Base-by-base conservation (phyloP, 495 filamentous ascomycete genomes). In the Chaetomium tenue region DNA sequence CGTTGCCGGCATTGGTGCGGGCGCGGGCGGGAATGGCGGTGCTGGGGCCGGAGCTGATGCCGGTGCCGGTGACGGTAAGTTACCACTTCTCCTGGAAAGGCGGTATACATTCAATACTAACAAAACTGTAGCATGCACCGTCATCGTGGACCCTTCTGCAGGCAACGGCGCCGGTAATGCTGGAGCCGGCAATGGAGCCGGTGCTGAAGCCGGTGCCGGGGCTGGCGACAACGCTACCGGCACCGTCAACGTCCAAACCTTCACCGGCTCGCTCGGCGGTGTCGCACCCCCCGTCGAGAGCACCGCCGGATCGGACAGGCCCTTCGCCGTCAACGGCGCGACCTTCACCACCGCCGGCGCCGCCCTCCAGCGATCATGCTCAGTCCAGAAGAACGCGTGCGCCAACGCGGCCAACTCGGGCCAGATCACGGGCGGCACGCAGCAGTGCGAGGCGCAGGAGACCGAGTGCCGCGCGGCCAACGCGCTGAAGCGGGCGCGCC, bases 331-430 rank as follows among this genome's bases (percentile, higher is more conserved):
- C 46, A 82, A 84, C 70, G 84, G 83, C 30, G 69, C 66, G 58
- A 81, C 79, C 15, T 87, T 87, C 71, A 72, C 77, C 15, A 81
- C 80, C 67, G 51, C 64, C n/a, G 79, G 72, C 44, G 83, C 81
- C 13, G 83, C 83, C 25, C 70, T 83, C 61, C 75, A 79, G 73
- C 78, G 83, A 20, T 83, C 80, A 1, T 86, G 82, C 74, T 74
- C 79, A 61, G 70, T 84, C 23, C 83, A 86, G 71, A 81, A 84
- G 77, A 86, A 84, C 72, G 77, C 77, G 18, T 86, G 83, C 75
- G 73, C 81, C 62, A 80, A 84, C 71, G 81, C 79, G 6, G 82
- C 78, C 66, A 85, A 86, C 76, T 65, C 76, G n/a, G 81, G 82
- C 22, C 64, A 73, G 59, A 56, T 80, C 63, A 37, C 57, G 25